Evolutionary conservation across 306 rosid species (phyloP).

Genomic region (Vigna hirtella): DNA sequence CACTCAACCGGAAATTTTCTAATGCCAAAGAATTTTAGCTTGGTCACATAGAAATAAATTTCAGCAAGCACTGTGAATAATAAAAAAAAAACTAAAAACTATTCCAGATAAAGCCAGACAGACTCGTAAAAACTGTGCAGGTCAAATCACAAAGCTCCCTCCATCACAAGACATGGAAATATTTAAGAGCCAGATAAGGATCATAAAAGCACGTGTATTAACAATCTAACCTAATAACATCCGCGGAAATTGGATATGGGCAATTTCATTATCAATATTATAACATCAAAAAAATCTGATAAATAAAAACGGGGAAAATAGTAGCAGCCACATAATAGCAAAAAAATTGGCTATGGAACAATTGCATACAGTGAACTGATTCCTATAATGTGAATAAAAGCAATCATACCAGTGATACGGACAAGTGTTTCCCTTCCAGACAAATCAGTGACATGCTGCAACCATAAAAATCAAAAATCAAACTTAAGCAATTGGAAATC

Average conservation of each 20-base stretch:
- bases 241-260: not conserved
- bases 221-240: not conserved
- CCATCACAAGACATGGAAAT: not conserved
- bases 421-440: conserved; percentile 94
- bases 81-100: not conserved
- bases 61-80: not conserved
- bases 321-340: not conserved
- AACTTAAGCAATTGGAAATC: not conserved
- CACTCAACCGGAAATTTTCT: not conserved
- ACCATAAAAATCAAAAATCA: not conserved
- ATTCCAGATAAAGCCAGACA: not conserved
- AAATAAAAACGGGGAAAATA: not conserved
- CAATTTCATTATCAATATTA: not conserved
- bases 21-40: not conserved
- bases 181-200: not conserved
- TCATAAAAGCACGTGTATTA: not conserved
- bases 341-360: not conserved
- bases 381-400: not conserved
- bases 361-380: not conserved
- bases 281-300: not conserved
- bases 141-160: not conserved
- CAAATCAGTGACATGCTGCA: conserved; percentile 89
- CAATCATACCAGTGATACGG: conserved; percentile 71
- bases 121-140: not conserved
- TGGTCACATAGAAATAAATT: not conserved